Evolutionary conservation across 768 basidiomycete genomes (phyloP), one percentile per base, ranked within the genome.

Genomic region (Boletus tylopilopsis): DNA sequence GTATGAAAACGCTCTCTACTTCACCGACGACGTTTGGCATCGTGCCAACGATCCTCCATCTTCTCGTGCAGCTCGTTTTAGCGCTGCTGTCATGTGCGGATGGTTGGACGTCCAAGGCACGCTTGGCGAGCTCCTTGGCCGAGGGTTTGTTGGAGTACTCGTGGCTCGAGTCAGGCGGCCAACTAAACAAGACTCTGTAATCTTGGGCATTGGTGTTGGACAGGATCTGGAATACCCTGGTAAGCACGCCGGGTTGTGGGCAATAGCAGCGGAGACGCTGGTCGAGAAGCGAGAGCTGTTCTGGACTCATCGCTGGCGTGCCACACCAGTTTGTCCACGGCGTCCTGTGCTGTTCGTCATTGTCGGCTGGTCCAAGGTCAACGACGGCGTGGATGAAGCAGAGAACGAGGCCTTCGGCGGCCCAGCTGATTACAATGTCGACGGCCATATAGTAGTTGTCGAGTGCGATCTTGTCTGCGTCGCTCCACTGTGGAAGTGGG

Each of bases 321-420:
- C 87, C 87, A 68, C 90, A 93, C 90, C 90, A 93, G 64, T 90
- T 92, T 2, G 88, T 78, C 90, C 90, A 93, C 27, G 75, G 69
- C 1, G 86, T 83, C 69, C 86, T 90, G 67, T 78, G 68, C 34
- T 69, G 67, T 66, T 90, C 87, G 67, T 90, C 85, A 59, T 90
- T 88, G 73, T 91, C 87, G 10, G 69, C 71, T 44, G 78, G 74
- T 13, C 67, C 76, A 50, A 88, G 76, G 75, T 92, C 89, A 51
- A 81, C 80, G 27, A 82, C 81, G 35, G 90, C 90, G 60, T 94
- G 90, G 42, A 92, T 80, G 73, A 94, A 94, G 67, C 90, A 92
- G 29, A 94, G 75, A 51, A 92, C 87, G 63, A 94, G 80, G 50
- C 83, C 86, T 53, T 92, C 87, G 15, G 88, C 87, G 42, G 88